Evolutionary conservation across 2,329 filamentous ascomycete species (phyloP), one percentile per base, ranked within the genome.

Genomic region (Cordyceps javanica): DNA sequence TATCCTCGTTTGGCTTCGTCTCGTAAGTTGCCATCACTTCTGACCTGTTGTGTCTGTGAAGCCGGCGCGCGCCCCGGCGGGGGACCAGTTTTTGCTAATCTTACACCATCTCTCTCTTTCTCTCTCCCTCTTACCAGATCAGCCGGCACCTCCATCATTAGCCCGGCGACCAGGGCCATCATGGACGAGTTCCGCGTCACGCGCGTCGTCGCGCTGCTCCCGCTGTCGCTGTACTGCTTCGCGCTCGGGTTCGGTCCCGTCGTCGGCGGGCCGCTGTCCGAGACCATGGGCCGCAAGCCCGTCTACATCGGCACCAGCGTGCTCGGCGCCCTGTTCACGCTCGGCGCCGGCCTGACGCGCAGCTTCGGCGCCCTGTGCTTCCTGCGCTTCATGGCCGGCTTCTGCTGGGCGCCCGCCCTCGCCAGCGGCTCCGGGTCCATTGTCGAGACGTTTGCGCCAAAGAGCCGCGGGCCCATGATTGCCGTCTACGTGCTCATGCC

Each of bases 161-260:
- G 77, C 30, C 73, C 81, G 0, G 77, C 76, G 5, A 65, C 74
- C 23, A 48, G 62, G 2, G 69, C 79, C 3, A 65, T 87, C 6
- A 77, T 77, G 69, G 41, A 65, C 0, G 73, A 81, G 7, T 88
- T 88, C 66, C 62, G 74, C 45, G 74, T 86, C 13, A 76, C 75
- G 14, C 74, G 75, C 50, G 85, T 81, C 1, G 74, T 77, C 8
- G 80, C 84, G 0, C 71, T 88, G n/a, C 69, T 87, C 0, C 80
- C 81, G 0, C 67, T 88, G 0, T 79, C 84, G 0, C 67, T 85
- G 6, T 88, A 85, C 66, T 78, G 83, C 6, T 69, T 86, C 10
- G 84, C 83, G 0, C 74, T 88, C 0, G 82, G 73, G 3, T 72
- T 86, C 16, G 85, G 84, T 0, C 85, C 85, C 7, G 70, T 86